phyloP scores from a whole-genome alignment of 2,329 filamentous ascomycete genomes.

The Beauveria medogensis region DNA sequence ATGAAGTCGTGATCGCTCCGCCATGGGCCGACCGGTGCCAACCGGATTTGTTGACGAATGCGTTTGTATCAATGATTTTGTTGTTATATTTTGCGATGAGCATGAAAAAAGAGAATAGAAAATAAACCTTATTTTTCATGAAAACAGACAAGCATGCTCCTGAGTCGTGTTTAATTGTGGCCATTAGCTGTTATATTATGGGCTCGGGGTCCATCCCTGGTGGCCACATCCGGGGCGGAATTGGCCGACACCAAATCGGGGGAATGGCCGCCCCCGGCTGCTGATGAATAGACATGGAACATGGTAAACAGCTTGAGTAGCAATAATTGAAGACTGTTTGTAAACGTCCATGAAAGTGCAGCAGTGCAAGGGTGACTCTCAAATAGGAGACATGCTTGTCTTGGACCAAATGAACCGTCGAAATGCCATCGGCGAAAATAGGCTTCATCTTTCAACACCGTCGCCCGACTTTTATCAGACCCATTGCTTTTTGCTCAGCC shows the following conservation, averaged over 20 bases:
- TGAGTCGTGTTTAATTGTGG: background rate
- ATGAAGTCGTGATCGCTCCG: no score
- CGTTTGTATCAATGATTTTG: background rate
- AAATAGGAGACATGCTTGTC: no score
- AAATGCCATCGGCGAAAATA: no score
- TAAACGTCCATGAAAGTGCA: no score
- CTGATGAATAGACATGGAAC: background rate
- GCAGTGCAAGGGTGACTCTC: no score
- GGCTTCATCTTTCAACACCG: no score
- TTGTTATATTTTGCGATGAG: constrained; percentile 4
- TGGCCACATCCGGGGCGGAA: constrained; percentile 2
- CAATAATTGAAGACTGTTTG: no score
- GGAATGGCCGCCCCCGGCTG: background rate
- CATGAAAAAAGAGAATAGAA: background rate
- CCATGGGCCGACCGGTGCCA: background rate
- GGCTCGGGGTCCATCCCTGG: background rate
- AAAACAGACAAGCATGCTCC: no score
- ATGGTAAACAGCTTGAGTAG: no score
- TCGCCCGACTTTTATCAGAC: no score
- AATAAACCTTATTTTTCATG: background rate
- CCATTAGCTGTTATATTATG: background rate
- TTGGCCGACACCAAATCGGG: background rate
- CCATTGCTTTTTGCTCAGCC: no score
- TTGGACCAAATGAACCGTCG: no score
- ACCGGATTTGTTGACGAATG: background rate